Evolutionary conservation across 345 rosid species (phyloP).

Genomic region (Anastatica hierochuntica): DNA sequence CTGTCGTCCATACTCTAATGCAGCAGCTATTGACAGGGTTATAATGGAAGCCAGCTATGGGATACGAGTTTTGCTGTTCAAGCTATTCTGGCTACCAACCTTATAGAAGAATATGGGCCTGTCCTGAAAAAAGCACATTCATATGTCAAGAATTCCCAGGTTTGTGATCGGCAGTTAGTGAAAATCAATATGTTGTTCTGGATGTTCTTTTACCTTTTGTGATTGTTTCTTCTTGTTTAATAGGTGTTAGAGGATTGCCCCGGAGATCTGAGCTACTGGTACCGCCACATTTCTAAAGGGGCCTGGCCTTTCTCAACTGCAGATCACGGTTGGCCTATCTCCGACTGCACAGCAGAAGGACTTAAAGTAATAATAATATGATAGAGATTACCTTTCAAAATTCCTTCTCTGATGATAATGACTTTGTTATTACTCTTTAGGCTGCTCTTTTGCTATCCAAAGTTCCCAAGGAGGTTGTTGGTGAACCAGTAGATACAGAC

Average conservation of each 20-base stretch:
- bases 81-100: conserved; percentile 69
- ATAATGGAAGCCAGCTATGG: conserved; percentile 97
- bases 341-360: conserved; percentile 94
- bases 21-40: conserved; percentile 57
- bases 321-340: conserved; percentile 98
- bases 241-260: conserved; percentile 84
- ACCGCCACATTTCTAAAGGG: conserved; percentile 96
- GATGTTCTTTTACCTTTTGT: background rate
- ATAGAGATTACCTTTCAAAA: background rate
- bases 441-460: conserved; percentile 65
- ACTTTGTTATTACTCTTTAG: conserved; percentile 32
- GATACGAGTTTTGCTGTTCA: conserved; percentile 81
- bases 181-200: conserved; percentile 7
- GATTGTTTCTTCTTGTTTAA: conserved; percentile 9
- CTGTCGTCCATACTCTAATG: conserved; percentile 19
- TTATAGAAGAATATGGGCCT: conserved; percentile 58
- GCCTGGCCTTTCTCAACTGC: conserved; percentile 98
- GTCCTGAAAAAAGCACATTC: conserved; percentile 60
- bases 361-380: conserved; percentile 48
- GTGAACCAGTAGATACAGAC: conserved; percentile 56
- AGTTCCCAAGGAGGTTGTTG: conserved; percentile 66
- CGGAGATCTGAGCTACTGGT: conserved; percentile 71
- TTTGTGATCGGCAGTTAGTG: conserved; percentile 6
- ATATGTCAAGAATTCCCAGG: conserved; percentile 72
- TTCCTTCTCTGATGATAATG: conserved; percentile 11